Evolutionary conservation across 176 grass and related monocot species (phyloP).

Genomic region (Avena eriantha): DNA sequence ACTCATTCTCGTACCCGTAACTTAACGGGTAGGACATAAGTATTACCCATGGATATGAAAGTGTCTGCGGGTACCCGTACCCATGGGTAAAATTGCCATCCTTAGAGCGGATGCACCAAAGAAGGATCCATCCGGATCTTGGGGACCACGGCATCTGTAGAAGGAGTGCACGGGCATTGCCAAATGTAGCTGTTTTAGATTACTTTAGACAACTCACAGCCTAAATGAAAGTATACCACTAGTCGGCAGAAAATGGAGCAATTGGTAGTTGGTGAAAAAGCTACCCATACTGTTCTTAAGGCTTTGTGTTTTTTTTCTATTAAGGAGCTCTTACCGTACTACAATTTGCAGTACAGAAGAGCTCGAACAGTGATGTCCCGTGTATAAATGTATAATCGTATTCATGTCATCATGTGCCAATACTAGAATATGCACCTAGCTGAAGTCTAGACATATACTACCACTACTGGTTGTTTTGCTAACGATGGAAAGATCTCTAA

Average conservation of each 20-base stretch:
- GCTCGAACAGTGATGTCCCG: no score
- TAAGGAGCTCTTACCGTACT: background rate
- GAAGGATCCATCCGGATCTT: slow-evolving; percentile 9
- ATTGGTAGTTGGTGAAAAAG: background rate
- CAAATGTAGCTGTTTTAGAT: no score
- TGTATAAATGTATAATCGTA: background rate
- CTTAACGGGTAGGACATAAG: no score
- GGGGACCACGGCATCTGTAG: background rate
- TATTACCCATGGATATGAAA: no score
- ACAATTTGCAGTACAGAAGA: background rate
- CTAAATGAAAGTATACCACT: background rate
- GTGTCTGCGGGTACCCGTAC: no score
- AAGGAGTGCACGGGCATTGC: background rate
- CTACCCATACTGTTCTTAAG: background rate
- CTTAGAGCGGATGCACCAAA: background rate
- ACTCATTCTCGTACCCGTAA: no score
- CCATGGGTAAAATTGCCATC: no score
- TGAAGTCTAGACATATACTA: background rate
- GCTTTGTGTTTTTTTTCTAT: background rate
- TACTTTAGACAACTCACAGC: background rate
- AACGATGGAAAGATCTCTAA: background rate
- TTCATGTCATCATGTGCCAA: background rate
- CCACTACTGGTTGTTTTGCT: background rate
- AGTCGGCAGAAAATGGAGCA: background rate
- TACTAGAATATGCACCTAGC: no score